Base-by-base conservation (phyloP, 805 yeast species). In the Metschnikowia kofuensis region DNA sequence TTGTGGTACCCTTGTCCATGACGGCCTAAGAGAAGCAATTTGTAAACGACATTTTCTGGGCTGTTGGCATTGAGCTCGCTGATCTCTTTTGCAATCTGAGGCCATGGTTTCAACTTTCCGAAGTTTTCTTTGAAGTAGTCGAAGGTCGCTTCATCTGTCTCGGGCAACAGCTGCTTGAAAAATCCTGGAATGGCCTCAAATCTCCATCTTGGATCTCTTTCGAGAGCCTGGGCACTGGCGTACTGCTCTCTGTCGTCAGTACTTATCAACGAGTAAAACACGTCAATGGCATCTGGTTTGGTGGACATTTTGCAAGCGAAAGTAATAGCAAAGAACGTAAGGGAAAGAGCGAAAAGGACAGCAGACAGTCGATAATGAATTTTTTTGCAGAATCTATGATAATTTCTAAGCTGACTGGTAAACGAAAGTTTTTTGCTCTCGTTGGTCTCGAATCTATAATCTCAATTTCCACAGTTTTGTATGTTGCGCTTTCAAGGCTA, bases 1-100 rank as follows among this genome's bases (percentile, higher is more conserved):
- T 79, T 79, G 56, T 79, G 83, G 57, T 56, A 77, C 1, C 83
- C 83, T 52, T 79, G 79, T 5, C 82, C 83, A 52, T 79, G 83
- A 44, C 83, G 69, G 6, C 78, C 81, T 34, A 77, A 64, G 50
- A 72, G 72, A 36, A 79, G 60, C 10, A 79, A 56, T 58, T 78
- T 79, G 61, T 77, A 79, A 7, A 51, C 47, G n/a, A 57, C 68
- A 46, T 67, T 59, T 2, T 48, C 55, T 6, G 50, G 54, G 32
- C 69, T 57, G 7, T 49, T 38, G 1, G 49, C 55, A 50, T 76
- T 77, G 55, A 79, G 64, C n/a, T 60, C 53, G 6, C 61, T 50
- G 14, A 79, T 57, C n/a, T 66, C 54, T 2, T 42, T 27, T 2
- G 56, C 35, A 13, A 54, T 53, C 7, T 53, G 53, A 14, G 38